phyloP scores from a whole-genome alignment of 257 asterid species.

The Solanum verrucosum region DNA sequence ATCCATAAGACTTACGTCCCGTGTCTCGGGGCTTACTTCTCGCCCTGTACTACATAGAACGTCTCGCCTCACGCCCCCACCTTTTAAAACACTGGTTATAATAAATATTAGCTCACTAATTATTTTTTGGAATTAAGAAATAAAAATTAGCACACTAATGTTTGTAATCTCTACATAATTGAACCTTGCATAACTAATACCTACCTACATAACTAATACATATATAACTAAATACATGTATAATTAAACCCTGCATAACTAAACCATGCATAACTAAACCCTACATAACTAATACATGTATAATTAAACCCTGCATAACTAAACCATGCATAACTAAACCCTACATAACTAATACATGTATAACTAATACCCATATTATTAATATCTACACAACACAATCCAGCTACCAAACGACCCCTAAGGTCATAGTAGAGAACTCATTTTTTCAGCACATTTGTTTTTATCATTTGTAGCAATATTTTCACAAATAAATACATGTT shows the following conservation, averaged over 20 bases:
- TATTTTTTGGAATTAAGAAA: neutral
- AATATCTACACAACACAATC: neutral
- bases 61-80: neutral
- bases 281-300: too few relatives aligned
- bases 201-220: neutral
- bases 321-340: too few relatives aligned
- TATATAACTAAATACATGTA: too few relatives aligned
- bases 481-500: neutral
- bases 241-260: neutral
- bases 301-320: neutral
- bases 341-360: too few relatives aligned
- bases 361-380: neutral
- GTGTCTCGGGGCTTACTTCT: too few relatives aligned
- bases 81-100: neutral
- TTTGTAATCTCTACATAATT: neutral
- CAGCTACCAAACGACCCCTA: neutral
- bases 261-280: too few relatives aligned
- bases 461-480: neutral
- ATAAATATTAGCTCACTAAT: neutral
- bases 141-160: neutral
- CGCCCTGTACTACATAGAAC: too few relatives aligned
- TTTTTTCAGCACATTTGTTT: neutral
- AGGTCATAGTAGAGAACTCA: neutral
- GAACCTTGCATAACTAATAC: neutral
- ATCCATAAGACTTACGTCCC: too few relatives aligned